Conservation (phyloP, 768 basidiomycete species). For the Crepidotus variabilis region DNA sequence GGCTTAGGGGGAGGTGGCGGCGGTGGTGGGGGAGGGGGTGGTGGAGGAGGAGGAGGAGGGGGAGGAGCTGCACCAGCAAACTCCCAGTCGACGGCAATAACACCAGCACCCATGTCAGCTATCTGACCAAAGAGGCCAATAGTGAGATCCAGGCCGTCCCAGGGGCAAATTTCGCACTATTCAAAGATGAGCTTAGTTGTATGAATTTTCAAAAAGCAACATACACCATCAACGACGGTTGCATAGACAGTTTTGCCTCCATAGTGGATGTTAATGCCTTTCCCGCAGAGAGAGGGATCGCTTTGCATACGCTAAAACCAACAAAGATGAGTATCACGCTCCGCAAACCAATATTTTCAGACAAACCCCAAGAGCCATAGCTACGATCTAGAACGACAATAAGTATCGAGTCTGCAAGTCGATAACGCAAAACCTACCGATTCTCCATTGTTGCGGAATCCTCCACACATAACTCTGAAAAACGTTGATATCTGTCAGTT, state of each 20-base stretch:
- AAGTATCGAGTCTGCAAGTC: not conserved
- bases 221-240: slow-evolving; percentile 5
- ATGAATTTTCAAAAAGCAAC: not conserved
- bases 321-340: not conserved
- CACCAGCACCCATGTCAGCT: slow-evolving; percentile 35
- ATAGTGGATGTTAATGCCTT: not conserved
- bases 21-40: slow-evolving; percentile 14
- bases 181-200: not conserved
- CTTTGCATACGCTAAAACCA: not conserved
- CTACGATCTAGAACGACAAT: slow-evolving; percentile 4
- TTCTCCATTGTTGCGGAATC: slow-evolving; percentile 4
- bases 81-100: slow-evolving; percentile 53
- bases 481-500: not conserved
- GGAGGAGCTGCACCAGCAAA: slow-evolving; percentile 20
- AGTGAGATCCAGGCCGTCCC: not conserved
- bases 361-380: slow-evolving; percentile 1
- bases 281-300: not conserved
- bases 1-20: not conserved
- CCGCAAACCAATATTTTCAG: not conserved
- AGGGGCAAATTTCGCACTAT: not conserved
- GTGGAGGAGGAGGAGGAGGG: slow-evolving; percentile 13
- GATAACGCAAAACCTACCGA: not conserved
- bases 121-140: slow-evolving; percentile 57
- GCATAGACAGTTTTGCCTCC: not conserved
- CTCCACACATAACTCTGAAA: slow-evolving; percentile 4